Evolutionary conservation across 352 stramenopile species (phyloP), one percentile per base, ranked within the genome.

Genomic region (Globisporangium yorkense): DNA sequence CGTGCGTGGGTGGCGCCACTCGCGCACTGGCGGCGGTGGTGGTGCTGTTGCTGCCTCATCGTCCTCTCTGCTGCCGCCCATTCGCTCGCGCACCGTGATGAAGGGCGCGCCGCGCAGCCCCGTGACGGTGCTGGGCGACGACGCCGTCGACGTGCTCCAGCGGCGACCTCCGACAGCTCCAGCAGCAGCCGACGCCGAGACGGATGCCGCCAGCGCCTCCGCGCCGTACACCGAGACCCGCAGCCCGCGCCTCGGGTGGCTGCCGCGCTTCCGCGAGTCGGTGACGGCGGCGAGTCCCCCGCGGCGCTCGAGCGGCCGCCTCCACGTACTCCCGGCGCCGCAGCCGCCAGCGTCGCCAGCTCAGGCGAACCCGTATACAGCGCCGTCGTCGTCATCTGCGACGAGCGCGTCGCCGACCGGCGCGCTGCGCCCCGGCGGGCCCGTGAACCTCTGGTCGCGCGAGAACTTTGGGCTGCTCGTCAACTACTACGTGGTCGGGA

Each of bases 401-500:
- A 21, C 20, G 24, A 31, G 15, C 20, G 55, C 18, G 33, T 47
- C 15, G 18, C 33, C n/a, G 27, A 59, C 24, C 9, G 58, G 67
- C 15, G 69, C 66, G 10, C 51, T 74, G 21, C 69, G 64, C 37
- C 43, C 54, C 3, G 65, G 66, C 5, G 62, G 62, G 3, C 49
- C 57, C 2, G 62, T 67, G 27, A 51, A 56, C 13, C 50, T 67
- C 46, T 43, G 61, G 16, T 47, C 58, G 24, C 58, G 44, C 12
- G 58, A 51, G 27, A 80, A 71, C 24, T 50, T 72, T 16, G 79
- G 73, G 0, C 56, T 92, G 8, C 63, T 91, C 37, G 54, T 85
- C 55, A 85, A 89, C 46, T 90, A 89, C 55, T 83, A 83, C 29
- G 70, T 75, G 8, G 80, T 86, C 31, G 83, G 80, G 8, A 65